Evolutionary conservation across 2,329 filamentous ascomycete genomes (phyloP), one percentile per base, ranked within the genome.

Genomic region (Aspergillus puulaauensis): DNA sequence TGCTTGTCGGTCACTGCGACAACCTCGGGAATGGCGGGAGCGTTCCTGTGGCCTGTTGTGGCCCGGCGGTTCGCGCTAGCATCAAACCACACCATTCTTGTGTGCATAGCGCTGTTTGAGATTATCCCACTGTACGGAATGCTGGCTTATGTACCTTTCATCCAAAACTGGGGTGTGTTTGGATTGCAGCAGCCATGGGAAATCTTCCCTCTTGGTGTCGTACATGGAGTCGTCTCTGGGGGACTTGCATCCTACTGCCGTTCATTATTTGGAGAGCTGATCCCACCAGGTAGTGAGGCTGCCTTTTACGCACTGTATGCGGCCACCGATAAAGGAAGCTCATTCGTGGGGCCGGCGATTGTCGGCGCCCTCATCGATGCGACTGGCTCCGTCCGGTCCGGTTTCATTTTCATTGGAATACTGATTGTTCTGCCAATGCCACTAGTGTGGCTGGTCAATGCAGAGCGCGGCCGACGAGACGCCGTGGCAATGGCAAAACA

Each of bases 231-330:
- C 40, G 91, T 96, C 1, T 83, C 96, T 1, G 93, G 93, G 9
- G 93, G 93, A 0, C 77, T 97, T 41, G 88, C 89, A 59, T 88
- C 88, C 15, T 96, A 96, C 75, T 97, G 93, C 70, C 86, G 93
- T 17, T 91, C 89, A 43, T 80, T 97, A 2, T 97, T 90, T 68
- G 91, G 91, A 17, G 89, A 96, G 73, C 80, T 97, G 56, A 95
- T 97, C 57, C 93, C 93, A 0, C 90, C 91, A 0, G 93, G 93
- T 3, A 93, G 87, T 24, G 93, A 97, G 73, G 92, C 93, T 0
- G 91, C 92, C 0, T 97, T 97, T 70, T 97, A 95, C 71, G 93
- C 93, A 0, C 79, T 97, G 3, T 97, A 96, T 69, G 93, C 93
- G 21, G 96, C 96, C 58, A 97, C 93, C 0, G 93, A 97, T 72